Evolutionary conservation across 257 asterid species (phyloP).

Genomic region (Datura wrightii): DNA sequence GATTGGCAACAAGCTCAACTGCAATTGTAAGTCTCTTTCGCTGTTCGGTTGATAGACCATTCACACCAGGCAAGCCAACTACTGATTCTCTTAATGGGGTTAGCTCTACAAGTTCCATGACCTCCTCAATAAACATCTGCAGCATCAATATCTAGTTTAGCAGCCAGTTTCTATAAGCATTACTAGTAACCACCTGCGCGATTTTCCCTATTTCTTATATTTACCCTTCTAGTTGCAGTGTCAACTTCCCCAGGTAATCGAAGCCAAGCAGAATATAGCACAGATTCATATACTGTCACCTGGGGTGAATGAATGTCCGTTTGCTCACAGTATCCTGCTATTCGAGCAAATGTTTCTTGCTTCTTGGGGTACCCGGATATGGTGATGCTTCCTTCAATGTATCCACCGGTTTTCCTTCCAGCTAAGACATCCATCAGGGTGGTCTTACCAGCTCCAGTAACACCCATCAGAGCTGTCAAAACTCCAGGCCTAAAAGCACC

Average conservation of each 20-base stretch:
- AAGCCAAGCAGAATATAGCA: constrained; percentile 60
- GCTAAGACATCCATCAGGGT: constrained; percentile 66
- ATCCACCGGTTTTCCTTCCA: constrained; percentile 64
- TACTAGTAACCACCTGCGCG: not conserved
- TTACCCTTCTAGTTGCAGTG: constrained; percentile 52
- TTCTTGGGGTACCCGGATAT: constrained; percentile 62
- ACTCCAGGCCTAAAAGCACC: constrained; percentile 63
- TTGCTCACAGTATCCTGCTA: constrained; percentile 64
- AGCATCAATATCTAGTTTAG: constrained; percentile 18
- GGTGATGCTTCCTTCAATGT: constrained; percentile 56
- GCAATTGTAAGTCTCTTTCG: constrained; percentile 69
- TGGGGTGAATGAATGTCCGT: constrained; percentile 64
- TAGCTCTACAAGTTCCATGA: constrained; percentile 72
- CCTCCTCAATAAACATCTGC: constrained; percentile 61
- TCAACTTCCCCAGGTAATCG: constrained; percentile 54
- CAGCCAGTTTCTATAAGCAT: not conserved
- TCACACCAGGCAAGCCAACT: constrained; percentile 62
- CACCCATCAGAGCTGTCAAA: constrained; percentile 70
- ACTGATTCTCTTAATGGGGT: constrained; percentile 48
- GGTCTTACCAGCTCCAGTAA: constrained; percentile 70
- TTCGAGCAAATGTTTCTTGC: constrained; percentile 60
- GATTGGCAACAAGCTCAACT: constrained; percentile 69
- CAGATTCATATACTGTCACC: constrained; percentile 57
- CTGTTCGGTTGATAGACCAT: constrained; percentile 64
- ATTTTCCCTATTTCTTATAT: not conserved